Base-by-base conservation (phyloP, 352 stramenopile genomes). In the Phytophthora brassicae region DNA sequence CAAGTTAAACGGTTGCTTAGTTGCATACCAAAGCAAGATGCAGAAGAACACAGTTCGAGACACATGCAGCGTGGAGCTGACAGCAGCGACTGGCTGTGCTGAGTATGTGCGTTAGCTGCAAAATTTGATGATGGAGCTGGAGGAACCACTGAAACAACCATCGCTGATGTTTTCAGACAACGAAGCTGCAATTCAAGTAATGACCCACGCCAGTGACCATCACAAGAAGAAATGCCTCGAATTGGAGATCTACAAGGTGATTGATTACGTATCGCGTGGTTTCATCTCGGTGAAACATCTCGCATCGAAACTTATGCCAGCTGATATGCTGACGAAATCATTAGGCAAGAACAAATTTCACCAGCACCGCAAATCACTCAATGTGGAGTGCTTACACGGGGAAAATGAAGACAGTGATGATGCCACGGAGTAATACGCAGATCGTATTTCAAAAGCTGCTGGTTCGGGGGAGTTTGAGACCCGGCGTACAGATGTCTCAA, bases 271-370 rank as follows among this genome's bases (percentile, higher is more conserved):
- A 44, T 44, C 38, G 9, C 38, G 38, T 24, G 38, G 38, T 9
- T 44, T 44, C 12, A 22, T 44, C 9, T 44, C 16, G 7, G 16
- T 44, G 8, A 44, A 44, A n/a, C 38, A 44, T 44, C 38, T 44
- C 3, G 38, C 38, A n/a, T 44, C 38, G 9, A n/a, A 20, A 5
- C 38, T 23, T 3, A 44, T 44, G 38, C 38, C 38, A 5, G 38
- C 38, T 22, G 38, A 44, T 44, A n/a, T n/a, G n/a, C n/a, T 44
- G 38, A 44, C 38, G 38, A 44, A 44, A 44, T n/a, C 38, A 24
- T n/a, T 44, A 2, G 38, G 38, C 38, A 44, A 44, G 38, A 44
- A 44, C 38, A 44, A 44, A 9, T 44, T 44, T 22, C 38, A n/a
- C n/a, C 38, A 44, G 14, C 38, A 44, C 38, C 38, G 38, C 16